A percentile compares a stretch with the other conserved stretches of the same genome.
Conservation (phyloP, 495 filamentous ascomycete genomes). For the Wilcoxina mikolae region DNA sequence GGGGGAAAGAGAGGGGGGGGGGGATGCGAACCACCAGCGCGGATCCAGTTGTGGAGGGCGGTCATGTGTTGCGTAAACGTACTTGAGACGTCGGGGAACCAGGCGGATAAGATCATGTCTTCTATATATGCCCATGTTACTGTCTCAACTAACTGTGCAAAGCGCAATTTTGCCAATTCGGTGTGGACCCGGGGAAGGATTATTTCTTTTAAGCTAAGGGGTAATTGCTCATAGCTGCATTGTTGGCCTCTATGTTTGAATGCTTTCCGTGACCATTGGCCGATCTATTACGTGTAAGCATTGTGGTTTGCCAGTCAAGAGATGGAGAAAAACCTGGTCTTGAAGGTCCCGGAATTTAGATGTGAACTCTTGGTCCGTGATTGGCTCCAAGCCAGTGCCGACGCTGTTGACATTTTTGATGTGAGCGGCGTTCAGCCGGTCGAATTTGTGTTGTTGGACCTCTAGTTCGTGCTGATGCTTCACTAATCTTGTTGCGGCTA, state of each 20-base stretch:
- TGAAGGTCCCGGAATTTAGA: background rate
- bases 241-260: background rate
- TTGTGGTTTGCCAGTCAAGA: background rate
- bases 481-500: background rate
- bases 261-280: background rate
- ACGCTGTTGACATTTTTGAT: slow-evolving; percentile 2
- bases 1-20: background rate
- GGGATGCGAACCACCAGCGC: background rate
- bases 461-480: background rate
- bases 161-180: background rate
- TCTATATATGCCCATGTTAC: background rate
- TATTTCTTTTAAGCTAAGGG: no score
- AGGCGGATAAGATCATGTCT: background rate
- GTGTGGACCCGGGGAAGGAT: no score
- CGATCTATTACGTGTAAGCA: background rate
- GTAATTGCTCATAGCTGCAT: background rate
- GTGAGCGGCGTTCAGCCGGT: background rate
- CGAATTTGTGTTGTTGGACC: background rate
- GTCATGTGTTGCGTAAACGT: no score
- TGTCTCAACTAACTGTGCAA: background rate
- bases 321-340: background rate
- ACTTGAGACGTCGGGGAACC: background rate
- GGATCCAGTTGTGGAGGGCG: no score
- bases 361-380: background rate
- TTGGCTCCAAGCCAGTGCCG: background rate